A percentile compares a stretch with the other conserved stretches of the same genome.
phyloP scores from a whole-genome alignment of 768 basidiomycete genomes.

The Austroboletus eburneus region DNA sequence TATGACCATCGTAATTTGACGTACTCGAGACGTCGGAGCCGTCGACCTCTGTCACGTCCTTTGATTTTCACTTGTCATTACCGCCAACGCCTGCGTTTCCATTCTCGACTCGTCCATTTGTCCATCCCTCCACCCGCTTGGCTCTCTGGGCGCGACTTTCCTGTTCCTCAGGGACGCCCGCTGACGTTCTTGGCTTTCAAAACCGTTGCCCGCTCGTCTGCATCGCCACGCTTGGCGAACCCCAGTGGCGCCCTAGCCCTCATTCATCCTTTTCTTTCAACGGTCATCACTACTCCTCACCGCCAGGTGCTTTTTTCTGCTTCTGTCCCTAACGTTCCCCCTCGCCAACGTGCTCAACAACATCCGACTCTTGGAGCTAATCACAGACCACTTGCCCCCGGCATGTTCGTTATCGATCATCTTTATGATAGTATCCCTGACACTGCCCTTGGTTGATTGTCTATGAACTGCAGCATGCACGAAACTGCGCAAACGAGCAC shows the following conservation, averaged over 20 bases:
- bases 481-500: neutral
- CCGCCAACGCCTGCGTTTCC: slow-evolving; percentile 6
- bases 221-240: slow-evolving; percentile 2
- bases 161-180: slow-evolving; percentile 2
- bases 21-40: slow-evolving; percentile 27
- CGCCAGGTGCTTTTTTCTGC: too few species aligned
- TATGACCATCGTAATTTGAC: slow-evolving; percentile 19
- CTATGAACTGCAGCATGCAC: neutral
- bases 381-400: slow-evolving; percentile 5
- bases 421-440: neutral
- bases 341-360: slow-evolving; percentile 4
- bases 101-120: slow-evolving; percentile 8
- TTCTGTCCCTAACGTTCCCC: too few species aligned
- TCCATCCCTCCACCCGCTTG: neutral
- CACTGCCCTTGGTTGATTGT: neutral
- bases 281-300: neutral
- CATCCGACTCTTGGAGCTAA: slow-evolving; percentile 8
- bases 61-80: slow-evolving; percentile 24
- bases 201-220: slow-evolving; percentile 8
- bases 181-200: slow-evolving; percentile 12
- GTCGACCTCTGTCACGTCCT: slow-evolving; percentile 14
- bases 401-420: slow-evolving; percentile 6
- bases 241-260: slow-evolving; percentile 11
- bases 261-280: neutral
- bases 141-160: too few species aligned